phyloP scores from a whole-genome alignment of 768 basidiomycete genomes.

The Trametes meyenii region DNA sequence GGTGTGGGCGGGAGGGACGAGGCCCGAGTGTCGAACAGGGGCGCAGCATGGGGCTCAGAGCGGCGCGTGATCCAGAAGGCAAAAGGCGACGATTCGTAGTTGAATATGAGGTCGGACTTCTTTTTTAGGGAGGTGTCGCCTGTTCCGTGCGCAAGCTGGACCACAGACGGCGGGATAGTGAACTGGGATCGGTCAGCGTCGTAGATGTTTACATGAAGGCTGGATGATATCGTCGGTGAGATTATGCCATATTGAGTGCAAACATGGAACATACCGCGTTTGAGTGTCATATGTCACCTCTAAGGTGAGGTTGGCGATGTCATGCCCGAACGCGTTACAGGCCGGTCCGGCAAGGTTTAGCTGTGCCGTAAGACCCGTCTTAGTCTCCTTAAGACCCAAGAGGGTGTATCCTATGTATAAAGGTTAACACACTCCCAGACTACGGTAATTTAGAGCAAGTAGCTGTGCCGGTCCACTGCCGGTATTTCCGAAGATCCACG shows the following conservation, averaged over 20 bases:
- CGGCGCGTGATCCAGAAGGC: slow-evolving; percentile 81
- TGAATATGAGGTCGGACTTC: slow-evolving; percentile 68
- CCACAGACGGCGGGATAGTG: slow-evolving; percentile 58
- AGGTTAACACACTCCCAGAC: too few relatives aligned
- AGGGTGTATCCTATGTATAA: slow-evolving; percentile 54
- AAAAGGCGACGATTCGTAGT: slow-evolving; percentile 65
- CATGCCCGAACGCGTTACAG: slow-evolving; percentile 68
- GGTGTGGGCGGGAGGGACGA: slow-evolving; percentile 63
- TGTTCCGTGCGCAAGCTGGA: slow-evolving; percentile 40
- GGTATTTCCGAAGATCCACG: too few relatives aligned
- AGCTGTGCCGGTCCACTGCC: too few relatives aligned
- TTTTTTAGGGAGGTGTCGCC: slow-evolving; percentile 24
- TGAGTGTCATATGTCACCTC: slow-evolving; percentile 66
- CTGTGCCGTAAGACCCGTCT: slow-evolving; percentile 56
- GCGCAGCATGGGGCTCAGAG: slow-evolving; percentile 51
- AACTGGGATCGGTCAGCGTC: slow-evolving; percentile 66
- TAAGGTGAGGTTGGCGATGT: slow-evolving; percentile 59
- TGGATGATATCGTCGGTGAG: slow-evolving; percentile 38
- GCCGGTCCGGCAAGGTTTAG: slow-evolving; percentile 55
- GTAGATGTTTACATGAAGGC: slow-evolving; percentile 68
- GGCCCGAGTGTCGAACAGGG: slow-evolving; percentile 72
- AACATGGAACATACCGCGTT: slow-evolving; percentile 44
- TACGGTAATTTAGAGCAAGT: too few relatives aligned
- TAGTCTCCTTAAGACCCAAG: slow-evolving; percentile 44
- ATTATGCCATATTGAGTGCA: slow-evolving; percentile 34